phyloP scores from a whole-genome alignment of 139 green algal genomes.

The Chlorella sp. region DNA sequence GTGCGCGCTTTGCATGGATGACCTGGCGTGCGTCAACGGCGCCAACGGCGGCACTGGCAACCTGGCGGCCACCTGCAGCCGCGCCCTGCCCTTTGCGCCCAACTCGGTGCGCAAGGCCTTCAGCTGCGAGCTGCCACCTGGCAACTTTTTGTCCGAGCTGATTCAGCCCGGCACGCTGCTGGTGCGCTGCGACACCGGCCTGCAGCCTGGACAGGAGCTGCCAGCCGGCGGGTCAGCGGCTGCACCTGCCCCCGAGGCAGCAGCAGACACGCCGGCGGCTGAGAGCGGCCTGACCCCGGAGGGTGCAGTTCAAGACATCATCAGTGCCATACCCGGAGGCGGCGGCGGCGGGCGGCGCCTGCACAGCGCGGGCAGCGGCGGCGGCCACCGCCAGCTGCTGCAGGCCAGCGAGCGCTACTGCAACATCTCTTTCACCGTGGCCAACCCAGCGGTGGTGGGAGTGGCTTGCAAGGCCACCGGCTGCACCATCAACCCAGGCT shows the following conservation, averaged over 20 bases:
- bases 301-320: background rate
- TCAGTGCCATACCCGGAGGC: background rate
- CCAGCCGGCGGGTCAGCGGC: background rate
- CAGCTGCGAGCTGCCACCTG: background rate
- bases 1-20: conserved; percentile 46
- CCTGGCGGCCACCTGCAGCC: conserved; percentile 49
- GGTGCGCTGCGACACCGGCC: conserved; percentile 33
- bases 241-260: background rate
- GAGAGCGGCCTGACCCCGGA: background rate
- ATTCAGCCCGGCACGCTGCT: background rate
- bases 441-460: background rate
- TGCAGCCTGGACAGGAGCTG: conserved; percentile 19
- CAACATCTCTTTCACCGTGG: background rate
- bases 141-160: background rate
- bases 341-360: background rate
- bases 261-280: background rate
- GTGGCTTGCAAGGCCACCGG: background rate
- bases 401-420: background rate
- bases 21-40: conserved; percentile 36
- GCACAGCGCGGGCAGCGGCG: background rate
- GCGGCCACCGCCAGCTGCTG: background rate
- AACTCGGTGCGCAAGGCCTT: conserved; percentile 29
- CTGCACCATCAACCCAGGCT: background rate
- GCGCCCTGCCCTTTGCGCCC: conserved; percentile 38
- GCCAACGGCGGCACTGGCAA: conserved; percentile 15